Conservation (phyloP, 2,329 filamentous ascomycete species). For the Fusarium burgessii region DNA sequence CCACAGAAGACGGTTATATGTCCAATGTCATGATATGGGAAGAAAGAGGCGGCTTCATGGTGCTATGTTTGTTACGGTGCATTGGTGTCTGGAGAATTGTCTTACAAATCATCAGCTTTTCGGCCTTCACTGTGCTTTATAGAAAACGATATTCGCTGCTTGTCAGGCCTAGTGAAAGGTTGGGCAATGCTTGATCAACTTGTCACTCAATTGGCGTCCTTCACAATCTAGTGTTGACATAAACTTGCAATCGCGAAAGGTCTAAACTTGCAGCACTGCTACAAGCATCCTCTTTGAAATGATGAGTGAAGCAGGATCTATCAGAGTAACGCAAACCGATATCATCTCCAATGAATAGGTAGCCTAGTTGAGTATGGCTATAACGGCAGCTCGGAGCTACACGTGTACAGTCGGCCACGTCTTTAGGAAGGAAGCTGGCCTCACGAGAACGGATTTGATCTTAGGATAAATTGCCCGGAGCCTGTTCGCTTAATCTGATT, state of each 20-base stretch:
- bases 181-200: neutral
- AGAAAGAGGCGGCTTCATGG: constrained; percentile 15
- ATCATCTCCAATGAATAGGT: neutral
- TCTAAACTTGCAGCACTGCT: neutral
- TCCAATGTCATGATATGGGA: neutral
- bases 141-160: constrained; percentile 22
- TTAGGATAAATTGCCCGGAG: constrained; percentile 6
- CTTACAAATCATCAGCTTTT: constrained; percentile 37
- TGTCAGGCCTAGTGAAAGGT: neutral
- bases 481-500: constrained; percentile 7
- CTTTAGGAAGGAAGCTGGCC: constrained; percentile 7
- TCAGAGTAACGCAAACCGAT: neutral
- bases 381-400: constrained; percentile 22
- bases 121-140: constrained; percentile 32
- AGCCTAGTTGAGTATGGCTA: constrained; percentile 9
- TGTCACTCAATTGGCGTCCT: neutral
- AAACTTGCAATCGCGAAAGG: neutral
- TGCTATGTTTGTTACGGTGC: constrained; percentile 41
- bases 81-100: constrained; percentile 44
- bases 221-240: neutral
- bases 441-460: constrained; percentile 17
- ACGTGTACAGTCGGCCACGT: constrained; percentile 22
- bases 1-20: neutral
- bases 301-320: neutral
- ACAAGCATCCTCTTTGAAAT: neutral